phyloP scores from a whole-genome alignment of 2,329 filamentous ascomycete genomes.

The Aspergillus vadensis region DNA sequence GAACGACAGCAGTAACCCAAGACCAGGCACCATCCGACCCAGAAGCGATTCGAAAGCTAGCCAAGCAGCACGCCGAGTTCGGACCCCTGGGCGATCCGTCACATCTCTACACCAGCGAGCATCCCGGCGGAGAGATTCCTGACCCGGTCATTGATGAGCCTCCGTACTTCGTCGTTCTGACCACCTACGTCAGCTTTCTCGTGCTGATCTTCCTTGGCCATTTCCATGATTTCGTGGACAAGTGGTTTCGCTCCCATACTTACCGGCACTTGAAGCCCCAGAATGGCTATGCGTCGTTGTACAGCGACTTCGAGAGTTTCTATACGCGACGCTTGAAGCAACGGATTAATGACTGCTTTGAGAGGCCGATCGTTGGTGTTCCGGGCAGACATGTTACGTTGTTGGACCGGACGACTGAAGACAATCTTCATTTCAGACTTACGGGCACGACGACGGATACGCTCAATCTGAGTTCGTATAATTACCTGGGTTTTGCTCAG shows the following conservation, averaged over 20 bases:
- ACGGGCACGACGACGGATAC: constrained; percentile 87
- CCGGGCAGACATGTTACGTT: constrained; percentile 89
- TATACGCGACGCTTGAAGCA: constrained; percentile 88
- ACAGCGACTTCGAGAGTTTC: constrained; percentile 97
- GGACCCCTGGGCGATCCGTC: constrained; percentile 74
- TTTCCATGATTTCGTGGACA: constrained; percentile 90
- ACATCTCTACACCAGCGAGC: constrained; percentile 83
- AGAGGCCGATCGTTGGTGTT: constrained; percentile 83
- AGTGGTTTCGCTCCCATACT: constrained; percentile 78
- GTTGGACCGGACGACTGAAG: constrained; percentile 80
- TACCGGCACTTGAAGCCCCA: constrained; percentile 77
- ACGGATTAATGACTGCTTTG: constrained; percentile 92
- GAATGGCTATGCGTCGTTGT: constrained; percentile 88
- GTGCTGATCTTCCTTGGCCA: constrained; percentile 91
- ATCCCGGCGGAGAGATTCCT: constrained; percentile 73
- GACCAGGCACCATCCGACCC: constrained; percentile 37
- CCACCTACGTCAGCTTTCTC: constrained; percentile 94
- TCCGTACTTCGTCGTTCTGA: constrained; percentile 89
- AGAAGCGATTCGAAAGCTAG: constrained; percentile 70
- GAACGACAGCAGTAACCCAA: background rate
- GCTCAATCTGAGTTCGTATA: constrained; percentile 96
- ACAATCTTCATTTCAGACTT: constrained; percentile 83
- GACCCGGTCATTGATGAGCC: constrained; percentile 87
- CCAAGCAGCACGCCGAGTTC: constrained; percentile 80
- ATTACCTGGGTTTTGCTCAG: constrained; percentile 95